Base-by-base conservation (phyloP, 805 yeast species). In the Saccharomycopsis lassenensis region DNA sequence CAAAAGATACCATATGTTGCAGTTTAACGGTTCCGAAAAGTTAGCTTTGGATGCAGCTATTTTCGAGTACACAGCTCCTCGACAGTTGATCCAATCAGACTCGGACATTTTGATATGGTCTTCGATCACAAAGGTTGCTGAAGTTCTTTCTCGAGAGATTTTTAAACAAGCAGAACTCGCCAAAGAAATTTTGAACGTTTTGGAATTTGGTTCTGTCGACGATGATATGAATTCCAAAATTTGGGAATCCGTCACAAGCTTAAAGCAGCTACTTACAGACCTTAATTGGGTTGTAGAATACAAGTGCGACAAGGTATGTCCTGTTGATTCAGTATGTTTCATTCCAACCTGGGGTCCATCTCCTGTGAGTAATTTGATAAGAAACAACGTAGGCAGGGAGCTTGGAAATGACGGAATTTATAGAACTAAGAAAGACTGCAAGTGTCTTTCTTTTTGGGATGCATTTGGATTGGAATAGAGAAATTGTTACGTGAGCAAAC, bases 281-380 rank as follows among this genome's bases (percentile, higher is more conserved):
- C 46, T 67, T 36, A 51, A 57, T 31, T 73, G 74, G 74, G 39
- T 67, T 4, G 46, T 58, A 0, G 60, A 58, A 40, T 65, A 62
- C 38, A 44, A 55, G 29, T 72, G 78, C 49, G 46, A 59, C 0
- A 35, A 48, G 2, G 51, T 47, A 3, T 73, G 80, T 50, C 55
- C 46, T 0, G 51, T 55, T 53, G 64, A 69, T 45, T 74, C 69
- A 44, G 48, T 70, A 2, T 74, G 80, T 44, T 71, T 61, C 37
- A 62, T 71, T 11, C 79, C 79, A 2, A 65, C 76, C 0, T 72
- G 79, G 79, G 80, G 66, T 1, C 79, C 78, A 2, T 55, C 67
- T 1, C 76, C 76, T 3, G 29, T 70, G 17, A 67, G 69, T 1
- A 4, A 23, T 1, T 46, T 27, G 12, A 4, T 7, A 2, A 23